phyloP scores from a whole-genome alignment of 2,329 filamentous ascomycete genomes.

The Xenoacremonium recifei region DNA sequence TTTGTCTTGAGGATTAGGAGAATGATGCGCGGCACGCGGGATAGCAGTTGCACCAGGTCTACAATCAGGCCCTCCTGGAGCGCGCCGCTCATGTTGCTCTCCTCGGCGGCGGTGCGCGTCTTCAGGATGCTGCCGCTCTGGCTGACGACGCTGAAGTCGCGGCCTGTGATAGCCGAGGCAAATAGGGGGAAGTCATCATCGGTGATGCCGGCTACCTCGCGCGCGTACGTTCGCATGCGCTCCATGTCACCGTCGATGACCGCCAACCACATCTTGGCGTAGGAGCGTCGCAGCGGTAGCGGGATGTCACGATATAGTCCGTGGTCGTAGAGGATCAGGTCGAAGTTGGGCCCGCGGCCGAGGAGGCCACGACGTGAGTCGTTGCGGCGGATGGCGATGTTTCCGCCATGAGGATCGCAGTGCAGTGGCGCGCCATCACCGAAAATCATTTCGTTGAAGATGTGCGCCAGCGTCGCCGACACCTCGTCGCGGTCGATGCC shows the following conservation, averaged over 20 bases:
- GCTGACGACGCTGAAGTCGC: conserved; percentile 80
- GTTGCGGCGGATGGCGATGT: conserved; percentile 87
- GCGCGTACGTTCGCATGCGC: conserved; percentile 83
- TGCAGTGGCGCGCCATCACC: conserved; percentile 84
- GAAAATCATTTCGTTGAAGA: conserved; percentile 99
- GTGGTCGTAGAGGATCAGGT: conserved; percentile 95
- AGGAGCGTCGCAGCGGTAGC: conserved; percentile 71
- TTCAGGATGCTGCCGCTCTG: conserved; percentile 53
- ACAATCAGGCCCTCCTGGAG: conserved; percentile 86
- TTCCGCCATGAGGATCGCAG: conserved; percentile 95
- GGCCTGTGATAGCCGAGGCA: conserved; percentile 91
- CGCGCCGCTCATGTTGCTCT: conserved; percentile 79
- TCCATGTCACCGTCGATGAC: conserved; percentile 86
- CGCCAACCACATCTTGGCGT: conserved; percentile 96
- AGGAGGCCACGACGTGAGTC: conserved; percentile 50
- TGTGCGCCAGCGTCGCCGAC: conserved; percentile 80
- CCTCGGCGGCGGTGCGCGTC: conserved; percentile 71
- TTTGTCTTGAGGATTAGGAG: conserved; percentile 97
- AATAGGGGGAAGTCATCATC: conserved; percentile 94
- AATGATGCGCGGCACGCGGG: conserved; percentile 87
- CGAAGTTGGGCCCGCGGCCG: conserved; percentile 70
- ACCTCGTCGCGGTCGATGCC: conserved; percentile 94
- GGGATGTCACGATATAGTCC: conserved; percentile 95
- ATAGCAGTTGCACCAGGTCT: conserved; percentile 83
- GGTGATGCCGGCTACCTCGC: conserved; percentile 83